Percentiles rank a stretch among this genome's conserved stretches.
Evolutionary conservation across 2,329 filamentous ascomycete genomes (phyloP).

Genomic region (Akanthomyces dipterigenus): DNA sequence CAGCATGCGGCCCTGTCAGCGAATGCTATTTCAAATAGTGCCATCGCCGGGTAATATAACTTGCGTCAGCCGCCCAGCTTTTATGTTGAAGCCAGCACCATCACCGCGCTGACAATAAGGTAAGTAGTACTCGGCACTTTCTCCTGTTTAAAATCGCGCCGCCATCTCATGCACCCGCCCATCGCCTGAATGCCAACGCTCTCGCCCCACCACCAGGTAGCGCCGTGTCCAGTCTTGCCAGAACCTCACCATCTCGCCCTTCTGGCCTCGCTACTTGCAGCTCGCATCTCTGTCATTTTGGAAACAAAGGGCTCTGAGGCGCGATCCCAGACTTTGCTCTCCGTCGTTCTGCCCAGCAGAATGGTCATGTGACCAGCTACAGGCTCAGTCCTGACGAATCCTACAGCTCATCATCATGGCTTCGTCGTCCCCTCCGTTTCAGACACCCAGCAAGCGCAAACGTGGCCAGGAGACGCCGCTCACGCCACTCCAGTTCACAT

Average conservation of each 20-base stretch:
- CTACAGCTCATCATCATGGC: constrained; percentile 1
- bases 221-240: constrained; percentile 3
- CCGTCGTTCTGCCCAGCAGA: not conserved
- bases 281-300: not conserved
- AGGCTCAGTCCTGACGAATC: not conserved
- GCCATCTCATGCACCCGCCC: not conserved
- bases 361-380: not conserved
- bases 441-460: constrained; percentile 40
- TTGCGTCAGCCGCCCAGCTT: not conserved
- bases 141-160: not conserved
- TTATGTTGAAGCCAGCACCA: not conserved
- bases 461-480: constrained; percentile 29
- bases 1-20: not conserved
- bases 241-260: not conserved
- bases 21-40: not conserved
- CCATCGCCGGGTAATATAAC: not conserved
- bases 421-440: constrained; percentile 7
- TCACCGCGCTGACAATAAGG: not conserved
- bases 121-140: not conserved
- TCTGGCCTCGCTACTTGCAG: not conserved
- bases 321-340: not conserved
- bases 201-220: constrained; percentile 4
- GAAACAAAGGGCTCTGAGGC: not conserved
- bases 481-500: constrained; percentile 39
- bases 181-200: not conserved